Evolutionary conservation across 164 flowering plant species (phyloP), one percentile per base, ranked within the genome.

Genomic region (Nymphaea colorata): DNA sequence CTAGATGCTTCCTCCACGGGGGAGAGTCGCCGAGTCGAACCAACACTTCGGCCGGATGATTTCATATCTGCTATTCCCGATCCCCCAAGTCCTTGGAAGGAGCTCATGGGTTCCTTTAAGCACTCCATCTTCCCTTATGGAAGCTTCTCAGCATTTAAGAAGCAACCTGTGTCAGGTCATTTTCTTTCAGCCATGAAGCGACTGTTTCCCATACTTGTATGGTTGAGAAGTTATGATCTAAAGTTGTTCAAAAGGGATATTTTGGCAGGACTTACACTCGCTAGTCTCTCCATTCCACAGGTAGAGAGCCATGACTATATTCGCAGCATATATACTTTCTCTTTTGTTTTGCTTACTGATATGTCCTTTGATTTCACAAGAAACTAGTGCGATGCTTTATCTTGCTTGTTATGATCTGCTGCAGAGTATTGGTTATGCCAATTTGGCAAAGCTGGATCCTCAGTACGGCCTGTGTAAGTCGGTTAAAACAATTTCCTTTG

Each of bases 381-480:
- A 25, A 55, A 55, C 10, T 10, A 55, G 59, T 55, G 16, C 10
- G 16, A 36, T 44, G 17, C 64, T 43, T 57, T 4, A 67, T 6
- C 61, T 5, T 15, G 7, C 4, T 11, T 64, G 36, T 41, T 12
- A 42, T 44, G 12, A 44, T 68, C 47, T 74, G 65, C 51, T 68
- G 79, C 83, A 89, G 93, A 85, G 97, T 69, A 89, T 91, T 43
- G 97, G 93, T 57, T 91, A 91, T 77, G 97, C 97, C 44, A 80
- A 75, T 80, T 76, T 91, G 59, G 97, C 97, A 4, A 85, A 82
- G 76, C 89, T 91, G 14, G 91, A 87, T 79, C 97, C 97, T 67
- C 89, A 91, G 45, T 86, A 83, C 74, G 97, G 97, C n/a, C 81
- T 91, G n/a, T 89, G 97, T 91, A 80, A 84, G 97, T 84, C 14